A percentile compares a stretch with the other conserved stretches of the same genome.
Conservation (phyloP, 176 grass and related monocot genomes). For the Oryza rufipogon region DNA sequence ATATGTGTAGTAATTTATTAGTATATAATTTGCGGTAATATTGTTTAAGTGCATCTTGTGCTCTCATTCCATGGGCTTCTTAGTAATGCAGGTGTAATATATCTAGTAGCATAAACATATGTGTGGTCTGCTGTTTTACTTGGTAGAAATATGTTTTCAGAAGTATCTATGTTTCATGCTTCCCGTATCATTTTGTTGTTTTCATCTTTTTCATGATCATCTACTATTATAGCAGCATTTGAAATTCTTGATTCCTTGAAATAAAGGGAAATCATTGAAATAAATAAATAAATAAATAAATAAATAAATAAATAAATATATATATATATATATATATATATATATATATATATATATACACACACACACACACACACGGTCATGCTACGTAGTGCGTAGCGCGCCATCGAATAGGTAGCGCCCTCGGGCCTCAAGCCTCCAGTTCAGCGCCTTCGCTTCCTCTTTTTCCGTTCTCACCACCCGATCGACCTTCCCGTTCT, state of each 20-base stretch:
- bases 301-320: too few relatives aligned
- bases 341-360: too few relatives aligned
- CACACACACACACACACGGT: too few relatives aligned
- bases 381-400: too few relatives aligned
- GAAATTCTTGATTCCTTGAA: constrained; percentile 18
- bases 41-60: not conserved
- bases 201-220: constrained; percentile 10
- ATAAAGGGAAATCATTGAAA: not conserved
- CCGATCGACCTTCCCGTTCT: too few relatives aligned
- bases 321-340: too few relatives aligned
- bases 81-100: constrained; percentile 17
- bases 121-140: not conserved
- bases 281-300: not conserved
- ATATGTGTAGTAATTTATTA: not conserved
- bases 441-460: too few relatives aligned
- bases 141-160: constrained; percentile 19
- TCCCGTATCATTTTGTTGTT: not conserved
- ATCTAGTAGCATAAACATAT: not conserved
- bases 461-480: too few relatives aligned
- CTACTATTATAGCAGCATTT: not conserved
- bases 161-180: constrained; percentile 21
- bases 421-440: too few relatives aligned
- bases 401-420: too few relatives aligned
- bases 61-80: constrained; percentile 15
- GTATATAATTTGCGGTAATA: constrained; percentile 6